These are phyloP conservation scores for Blastobotrys serpentis DNA, from an alignment of 1,139 yeast genomes.

Conservation along the genomic window DNA sequence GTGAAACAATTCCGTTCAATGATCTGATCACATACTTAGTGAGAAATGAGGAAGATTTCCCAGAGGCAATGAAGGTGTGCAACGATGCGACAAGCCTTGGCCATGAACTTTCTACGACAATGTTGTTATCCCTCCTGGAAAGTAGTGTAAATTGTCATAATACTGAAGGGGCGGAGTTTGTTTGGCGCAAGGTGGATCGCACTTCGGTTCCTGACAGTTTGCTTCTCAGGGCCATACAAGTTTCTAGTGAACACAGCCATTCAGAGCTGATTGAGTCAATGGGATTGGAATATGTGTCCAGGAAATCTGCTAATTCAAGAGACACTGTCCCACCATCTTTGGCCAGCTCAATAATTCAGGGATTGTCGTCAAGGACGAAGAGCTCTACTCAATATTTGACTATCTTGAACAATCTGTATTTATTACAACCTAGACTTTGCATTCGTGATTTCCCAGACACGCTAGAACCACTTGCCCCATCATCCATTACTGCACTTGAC, in stretches of 20 bases:
- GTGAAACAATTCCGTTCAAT: neutral
- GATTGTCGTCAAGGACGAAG: neutral
- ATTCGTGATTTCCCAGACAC: constrained; percentile 10
- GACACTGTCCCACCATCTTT: neutral
- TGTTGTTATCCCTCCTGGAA: neutral
- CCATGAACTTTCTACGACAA: neutral
- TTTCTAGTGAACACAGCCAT: constrained; percentile 4
- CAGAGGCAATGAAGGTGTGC: neutral
- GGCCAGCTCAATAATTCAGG: neutral
- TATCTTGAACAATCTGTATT: neutral
- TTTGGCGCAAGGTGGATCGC: neutral
- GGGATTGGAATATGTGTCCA: neutral
- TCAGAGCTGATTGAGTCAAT: neutral
- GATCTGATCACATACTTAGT: neutral
- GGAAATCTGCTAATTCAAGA: neutral
- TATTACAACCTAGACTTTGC: constrained; percentile 8
- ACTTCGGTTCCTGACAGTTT: neutral
- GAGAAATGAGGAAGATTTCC: neutral
- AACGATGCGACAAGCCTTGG: neutral
- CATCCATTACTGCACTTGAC: constrained; percentile 11
- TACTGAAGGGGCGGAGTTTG: neutral
- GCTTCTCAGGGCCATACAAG: constrained; percentile 1
- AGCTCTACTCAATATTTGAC: neutral
- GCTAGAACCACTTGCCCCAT: neutral
- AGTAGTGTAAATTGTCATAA: neutral